Evolutionary conservation across 2,329 filamentous ascomycete species (phyloP), one percentile per base, ranked within the genome.

Genomic region (Aspergillus clavatus): DNA sequence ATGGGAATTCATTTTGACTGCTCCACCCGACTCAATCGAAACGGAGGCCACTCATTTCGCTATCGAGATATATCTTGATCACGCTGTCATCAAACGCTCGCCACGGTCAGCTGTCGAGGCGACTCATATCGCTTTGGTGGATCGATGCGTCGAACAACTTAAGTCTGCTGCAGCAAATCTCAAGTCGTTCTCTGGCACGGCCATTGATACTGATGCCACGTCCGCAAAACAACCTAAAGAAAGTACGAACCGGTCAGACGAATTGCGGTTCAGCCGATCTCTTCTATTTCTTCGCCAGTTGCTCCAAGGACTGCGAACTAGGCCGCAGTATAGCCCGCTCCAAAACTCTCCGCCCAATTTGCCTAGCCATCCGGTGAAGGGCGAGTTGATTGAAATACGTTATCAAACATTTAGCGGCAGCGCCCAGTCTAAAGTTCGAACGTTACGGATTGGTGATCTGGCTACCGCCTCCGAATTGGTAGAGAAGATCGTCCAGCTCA

Each of bases 1-100:
- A n/a, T 95, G 90, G 90, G 80, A 82, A 19, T 80, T 95, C 56
- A 81, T 91, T 26, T 71, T 95, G 42, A 83, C 79, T 12, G 82
- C 86, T 1, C 80, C 82, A 4, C 72, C 79, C 28, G 72, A 77
- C 28, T 78, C 75, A 0, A 82, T 94, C 38, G 87, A 87, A 53
- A 75, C 77, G 16, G 70, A 75, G 42, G 85, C 87, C 1, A 89
- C 86, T 23, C 75, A 74, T 40, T 81, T 82, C 18, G 79, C 95
- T 3, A 87, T 89, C 19, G 77, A 83, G 19, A 75, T 89, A 10
- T 95, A 93, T 59, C 73, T 93, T 26, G 74, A 81, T 45, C 68
- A 73, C 45, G 50, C 47, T 5, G 59, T 72, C 24, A 69, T 72
- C 28, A 63, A 65, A 12, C 68, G 64, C 19, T 65, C 72, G 2